Base-by-base conservation (phyloP, 441 rosid genomes). In the Geranium incanum region DNA sequence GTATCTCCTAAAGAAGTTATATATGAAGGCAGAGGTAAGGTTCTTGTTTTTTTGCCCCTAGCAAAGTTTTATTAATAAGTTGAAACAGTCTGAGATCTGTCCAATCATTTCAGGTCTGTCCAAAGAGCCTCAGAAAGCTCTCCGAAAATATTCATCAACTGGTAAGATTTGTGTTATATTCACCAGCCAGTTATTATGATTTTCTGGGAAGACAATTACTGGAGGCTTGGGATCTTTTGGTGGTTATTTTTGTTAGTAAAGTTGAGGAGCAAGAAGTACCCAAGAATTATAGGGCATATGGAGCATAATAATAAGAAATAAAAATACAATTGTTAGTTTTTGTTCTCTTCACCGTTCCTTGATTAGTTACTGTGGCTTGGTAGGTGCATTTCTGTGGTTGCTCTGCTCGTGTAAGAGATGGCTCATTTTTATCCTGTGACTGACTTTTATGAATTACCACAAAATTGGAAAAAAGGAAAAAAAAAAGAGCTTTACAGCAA, bases 1-100 rank as follows among this genome's bases (percentile, higher is more conserved):
- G 93, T 95, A 72, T 88, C 99, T 57, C 99, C 99, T n/a, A 92
- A 85, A 81, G 99, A 95, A 89, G 87, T 95, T 60, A 67, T 95
- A 78, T 90, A 86, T 81, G 95, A 92, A 80, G 81, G 80, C 79
- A 84, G 81, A 90, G 96, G 99, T 95, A 75, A 76, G 75, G 37
- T 74, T 70, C 8, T 18, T 52, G 60, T 69, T 62, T 69, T 68
- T 15, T 68, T 76, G 48, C 52, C 62, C 65, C 43, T 62, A 43
- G 19, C 67, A 38, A 43, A 66, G 38, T 71, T 72, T 38, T 33
- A 15, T 68, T 68, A 2, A 6, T 63, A 33, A 50, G 50, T 50
- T 68, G 48, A 19, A 6, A 18, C 68, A 55, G 38, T 70, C 62
- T 72, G 60, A 63, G 68, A 72, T 67, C 2, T 57, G 48, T 70